Base-by-base conservation (phyloP, 2,329 filamentous ascomycete genomes). In the Acarospora socialis region DNA sequence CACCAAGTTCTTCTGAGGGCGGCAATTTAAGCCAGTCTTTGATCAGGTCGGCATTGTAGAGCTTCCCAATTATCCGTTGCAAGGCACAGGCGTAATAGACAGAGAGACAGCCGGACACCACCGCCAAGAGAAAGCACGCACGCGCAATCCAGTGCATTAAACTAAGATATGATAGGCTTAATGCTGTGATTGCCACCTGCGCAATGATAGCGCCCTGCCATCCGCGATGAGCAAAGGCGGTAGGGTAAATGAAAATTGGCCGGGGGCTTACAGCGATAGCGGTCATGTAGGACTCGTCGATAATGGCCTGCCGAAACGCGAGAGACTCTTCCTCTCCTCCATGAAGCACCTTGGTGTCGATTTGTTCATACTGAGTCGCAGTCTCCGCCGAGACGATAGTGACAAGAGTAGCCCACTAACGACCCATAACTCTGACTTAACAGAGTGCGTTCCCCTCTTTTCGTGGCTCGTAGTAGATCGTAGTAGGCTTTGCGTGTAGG, bases 151-250 rank as follows among this genome's bases (percentile, higher is more conserved):
- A 40, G 20, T 38, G 35, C 3, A 30, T 27, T 2, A 25, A 20
- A 17, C 38, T 40, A 2, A 38, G 22, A n/a, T 16, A 21, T 7
- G 32, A 15, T 14, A 40, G 16, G 10, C 28, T 31, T 4, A 40
- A 30, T 8, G 21, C 38, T 1, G 38, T 40, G 2, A 40, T 35
- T 2, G 38, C 38, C 8, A 40, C 38, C 21, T 38, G 38, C 6
- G 38, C 38, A 16, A 40, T 40, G 24, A 40, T 38, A n/a, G 38
- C 38, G 8, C 38, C 38, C 38, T 40, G n/a, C n/a, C n/a, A n/a
- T n/a, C n/a, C n/a, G n/a, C n/a, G n/a, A n/a, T n/a, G n/a, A n/a
- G n/a, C n/a, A n/a, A n/a, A n/a, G n/a, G n/a, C n/a, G n/a, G n/a
- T n/a, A n/a, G n/a, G n/a, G n/a, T n/a, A n/a, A n/a, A n/a, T n/a